Evolutionary conservation across 148 eudicot species (phyloP).

Genomic region (Arctostaphylos glauca): DNA sequence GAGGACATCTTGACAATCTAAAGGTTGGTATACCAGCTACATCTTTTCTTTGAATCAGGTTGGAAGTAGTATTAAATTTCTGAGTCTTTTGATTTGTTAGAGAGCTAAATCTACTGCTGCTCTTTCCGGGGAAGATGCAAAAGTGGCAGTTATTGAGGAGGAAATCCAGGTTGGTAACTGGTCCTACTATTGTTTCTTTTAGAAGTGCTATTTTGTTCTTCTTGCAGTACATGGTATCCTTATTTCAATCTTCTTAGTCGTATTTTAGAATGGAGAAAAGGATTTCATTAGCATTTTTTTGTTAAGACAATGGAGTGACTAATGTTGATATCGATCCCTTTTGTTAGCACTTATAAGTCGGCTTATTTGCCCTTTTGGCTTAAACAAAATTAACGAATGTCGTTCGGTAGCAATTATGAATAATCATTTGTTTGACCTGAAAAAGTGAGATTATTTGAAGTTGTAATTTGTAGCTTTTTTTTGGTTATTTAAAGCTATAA

Average conservation of each 20-base stretch:
- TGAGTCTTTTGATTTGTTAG: conserved; percentile 33
- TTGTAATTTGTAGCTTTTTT: no score
- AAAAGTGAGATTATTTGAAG: no score
- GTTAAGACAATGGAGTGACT: not conserved
- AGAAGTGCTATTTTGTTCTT: not conserved
- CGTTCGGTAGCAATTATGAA: no score
- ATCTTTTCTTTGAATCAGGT: not conserved
- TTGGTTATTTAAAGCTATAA: no score
- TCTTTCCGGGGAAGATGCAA: conserved; percentile 32
- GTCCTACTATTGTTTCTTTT: not conserved
- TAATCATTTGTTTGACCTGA: no score
- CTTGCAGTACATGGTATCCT: not conserved
- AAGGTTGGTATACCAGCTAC: conserved; percentile 42
- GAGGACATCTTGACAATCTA: conserved; percentile 48
- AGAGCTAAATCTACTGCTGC: conserved; percentile 36
- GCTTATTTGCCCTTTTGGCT: no score
- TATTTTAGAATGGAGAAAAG: not conserved
- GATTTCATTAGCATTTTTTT: not conserved
- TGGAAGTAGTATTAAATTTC: conserved; percentile 13
- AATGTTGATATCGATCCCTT: not conserved
- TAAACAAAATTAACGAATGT: no score
- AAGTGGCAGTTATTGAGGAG: conserved; percentile 28
- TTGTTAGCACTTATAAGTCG: no score
- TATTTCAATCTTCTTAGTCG: not conserved
- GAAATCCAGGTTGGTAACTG: conserved; percentile 57